Evolutionary conservation across 2,329 filamentous ascomycete genomes (phyloP).

Genomic region (Hymenotorrendiella dingleyae): DNA sequence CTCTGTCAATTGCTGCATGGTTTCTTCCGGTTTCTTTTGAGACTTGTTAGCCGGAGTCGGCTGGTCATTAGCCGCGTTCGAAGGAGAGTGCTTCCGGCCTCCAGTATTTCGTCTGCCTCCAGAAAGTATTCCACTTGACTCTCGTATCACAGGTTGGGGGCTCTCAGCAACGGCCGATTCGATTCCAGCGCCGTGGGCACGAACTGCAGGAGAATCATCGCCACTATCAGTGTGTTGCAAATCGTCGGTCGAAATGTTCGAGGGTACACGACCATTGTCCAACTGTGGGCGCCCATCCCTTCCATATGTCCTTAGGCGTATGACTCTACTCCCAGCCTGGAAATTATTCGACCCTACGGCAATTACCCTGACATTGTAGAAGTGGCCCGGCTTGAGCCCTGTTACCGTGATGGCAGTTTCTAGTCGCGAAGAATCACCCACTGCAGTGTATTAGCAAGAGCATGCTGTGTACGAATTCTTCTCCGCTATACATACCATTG

Average conservation of each 20-base stretch:
- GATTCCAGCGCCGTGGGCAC: constrained; percentile 46
- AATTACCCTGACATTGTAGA: constrained; percentile 90
- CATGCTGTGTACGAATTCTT: not conserved
- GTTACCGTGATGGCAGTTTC: constrained; percentile 90
- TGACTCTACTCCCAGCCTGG: constrained; percentile 78
- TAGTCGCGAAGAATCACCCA: constrained; percentile 75
- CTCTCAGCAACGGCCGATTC: constrained; percentile 59
- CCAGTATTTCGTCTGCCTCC: constrained; percentile 58
- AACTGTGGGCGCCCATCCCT: constrained; percentile 58
- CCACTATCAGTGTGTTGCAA: constrained; percentile 40
- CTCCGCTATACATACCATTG: constrained; percentile 64
- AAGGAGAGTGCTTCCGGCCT: constrained; percentile 72
- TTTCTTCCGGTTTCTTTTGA: constrained; percentile 54
- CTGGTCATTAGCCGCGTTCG: constrained; percentile 39
- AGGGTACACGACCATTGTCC: constrained; percentile 49
- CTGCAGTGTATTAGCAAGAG: constrained; percentile 38
- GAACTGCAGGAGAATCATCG: constrained; percentile 37
- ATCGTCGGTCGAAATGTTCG: constrained; percentile 50
- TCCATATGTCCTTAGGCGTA: constrained; percentile 74
- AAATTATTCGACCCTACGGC: constrained; percentile 90
- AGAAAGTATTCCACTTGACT: constrained; percentile 51
- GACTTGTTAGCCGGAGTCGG: constrained; percentile 33
- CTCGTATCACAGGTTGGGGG: constrained; percentile 56
- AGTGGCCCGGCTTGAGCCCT: constrained; percentile 77
- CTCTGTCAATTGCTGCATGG: constrained; percentile 72